Percentiles rank a stretch among this genome's conserved stretches.
These are phyloP conservation scores for Penicillium paneum DNA, from an alignment of 2,329 filamentous ascomycete genomes.

Conservation along the genomic window DNA sequence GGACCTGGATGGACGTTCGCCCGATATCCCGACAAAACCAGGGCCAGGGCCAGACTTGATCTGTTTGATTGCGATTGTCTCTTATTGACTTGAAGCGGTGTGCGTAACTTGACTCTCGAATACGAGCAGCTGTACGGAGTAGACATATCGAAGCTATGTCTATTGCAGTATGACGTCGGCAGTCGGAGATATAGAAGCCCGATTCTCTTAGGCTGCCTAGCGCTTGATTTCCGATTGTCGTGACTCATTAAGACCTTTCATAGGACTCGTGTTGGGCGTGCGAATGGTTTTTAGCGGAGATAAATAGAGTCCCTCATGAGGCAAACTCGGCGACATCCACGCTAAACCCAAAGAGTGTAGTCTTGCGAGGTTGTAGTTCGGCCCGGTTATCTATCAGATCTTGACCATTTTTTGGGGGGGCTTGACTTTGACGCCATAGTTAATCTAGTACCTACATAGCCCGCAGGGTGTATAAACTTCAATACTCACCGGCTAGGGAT, in stretches of 20 bases:
- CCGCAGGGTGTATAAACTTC: neutral
- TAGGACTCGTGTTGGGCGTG: neutral
- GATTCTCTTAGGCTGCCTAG: neutral
- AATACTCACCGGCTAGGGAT: neutral
- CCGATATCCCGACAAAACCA: neutral
- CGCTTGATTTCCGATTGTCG: neutral
- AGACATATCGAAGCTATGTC: neutral
- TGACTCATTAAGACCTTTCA: neutral
- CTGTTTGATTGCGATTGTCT: neutral
- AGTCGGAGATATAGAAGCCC: neutral
- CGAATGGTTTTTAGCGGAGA: neutral
- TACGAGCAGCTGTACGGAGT: neutral
- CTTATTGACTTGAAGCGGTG: neutral
- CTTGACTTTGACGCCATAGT: constrained; percentile 9
- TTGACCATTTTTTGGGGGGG: neutral
- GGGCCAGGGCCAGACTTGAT: neutral
- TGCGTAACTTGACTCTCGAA: neutral
- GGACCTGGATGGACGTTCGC: neutral
- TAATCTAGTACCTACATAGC: neutral
- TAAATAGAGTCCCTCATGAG: neutral
- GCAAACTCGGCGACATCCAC: neutral
- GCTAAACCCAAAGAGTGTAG: constrained; percentile 26
- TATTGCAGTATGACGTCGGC: neutral
- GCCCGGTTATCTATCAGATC: constrained; percentile 16
- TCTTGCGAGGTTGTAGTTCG: constrained; percentile 26